Conservation (phyloP, 306 rosid species). For the Cucumis hystrix region DNA sequence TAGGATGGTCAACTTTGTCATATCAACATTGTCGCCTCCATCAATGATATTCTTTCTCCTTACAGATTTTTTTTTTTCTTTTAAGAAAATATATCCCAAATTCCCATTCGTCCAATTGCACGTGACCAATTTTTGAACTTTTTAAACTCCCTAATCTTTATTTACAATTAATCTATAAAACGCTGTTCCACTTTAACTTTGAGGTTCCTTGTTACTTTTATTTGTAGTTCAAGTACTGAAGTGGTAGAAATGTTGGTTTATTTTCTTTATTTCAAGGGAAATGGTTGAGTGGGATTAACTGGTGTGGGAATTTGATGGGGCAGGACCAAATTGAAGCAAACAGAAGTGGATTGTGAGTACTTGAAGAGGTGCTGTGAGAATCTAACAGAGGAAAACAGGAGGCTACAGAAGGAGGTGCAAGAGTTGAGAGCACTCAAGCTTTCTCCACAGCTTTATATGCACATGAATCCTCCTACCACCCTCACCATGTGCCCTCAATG, state of each 20-base stretch:
- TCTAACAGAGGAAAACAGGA: conserved; percentile 66
- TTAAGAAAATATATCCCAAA: background rate
- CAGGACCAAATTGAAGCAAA: conserved; percentile 96
- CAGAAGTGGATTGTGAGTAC: conserved; percentile 88
- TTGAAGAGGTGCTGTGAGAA: conserved; percentile 76
- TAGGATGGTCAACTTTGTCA: background rate
- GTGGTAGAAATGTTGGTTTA: too few species aligned
- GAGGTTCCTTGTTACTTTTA: too few species aligned
- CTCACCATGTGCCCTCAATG: conserved; percentile 97
- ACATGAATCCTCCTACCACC: conserved; percentile 92
- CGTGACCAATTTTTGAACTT: background rate
- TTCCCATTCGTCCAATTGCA: background rate
- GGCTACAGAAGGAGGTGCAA: conserved; percentile 81
- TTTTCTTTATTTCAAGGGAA: too few species aligned
- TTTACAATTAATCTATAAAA: too few species aligned
- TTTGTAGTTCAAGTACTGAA: too few species aligned
- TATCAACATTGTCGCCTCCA: background rate
- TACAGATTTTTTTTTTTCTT: background rate
- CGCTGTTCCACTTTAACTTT: too few species aligned
- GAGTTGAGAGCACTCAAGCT: conserved; percentile 86
- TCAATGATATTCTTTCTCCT: background rate
- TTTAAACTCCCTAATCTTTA: too few species aligned
- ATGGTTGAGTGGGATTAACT: background rate
- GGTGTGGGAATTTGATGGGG: conserved; percentile 2
- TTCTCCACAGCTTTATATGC: conserved; percentile 80